These are phyloP conservation scores for Lentinula novae-zelandiae DNA, from an alignment of 1,284 basidiomycete genomes.

Conservation along the genomic window DNA sequence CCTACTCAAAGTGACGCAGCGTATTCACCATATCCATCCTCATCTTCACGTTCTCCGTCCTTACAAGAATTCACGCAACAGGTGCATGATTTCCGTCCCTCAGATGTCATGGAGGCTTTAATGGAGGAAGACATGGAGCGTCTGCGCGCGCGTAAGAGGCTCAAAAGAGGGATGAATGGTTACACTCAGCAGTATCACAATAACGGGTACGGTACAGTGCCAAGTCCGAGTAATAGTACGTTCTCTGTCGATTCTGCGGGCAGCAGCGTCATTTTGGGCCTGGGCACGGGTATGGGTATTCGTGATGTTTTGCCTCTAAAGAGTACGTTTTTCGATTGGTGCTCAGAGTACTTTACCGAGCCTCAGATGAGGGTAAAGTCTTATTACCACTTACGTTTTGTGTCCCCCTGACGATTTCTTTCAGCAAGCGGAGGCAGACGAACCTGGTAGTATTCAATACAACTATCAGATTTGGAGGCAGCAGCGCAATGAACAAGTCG, in stretches of 20 bases:
- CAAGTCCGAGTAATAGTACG: slow-evolving; percentile 69
- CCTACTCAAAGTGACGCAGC: slow-evolving; percentile 2
- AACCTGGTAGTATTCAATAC: slow-evolving; percentile 91
- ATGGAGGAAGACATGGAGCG: slow-evolving; percentile 92
- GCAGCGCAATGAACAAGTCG: slow-evolving; percentile 83
- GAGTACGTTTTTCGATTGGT: slow-evolving; percentile 94
- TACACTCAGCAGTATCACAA: slow-evolving; percentile 22
- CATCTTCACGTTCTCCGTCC: slow-evolving; percentile 23
- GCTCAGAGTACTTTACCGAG: slow-evolving; percentile 96
- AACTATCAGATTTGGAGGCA: slow-evolving; percentile 97
- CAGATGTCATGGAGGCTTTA: slow-evolving; percentile 80
- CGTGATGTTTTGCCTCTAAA: slow-evolving; percentile 82
- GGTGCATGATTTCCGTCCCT: slow-evolving; percentile 55
- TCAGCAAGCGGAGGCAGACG: slow-evolving; percentile 91
- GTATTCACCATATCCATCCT: slow-evolving; percentile 25
- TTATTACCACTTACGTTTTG: slow-evolving; percentile 8
- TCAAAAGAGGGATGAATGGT: slow-evolving; percentile 35
- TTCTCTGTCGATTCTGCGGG: slow-evolving; percentile 66
- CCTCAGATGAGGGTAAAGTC: slow-evolving; percentile 90
- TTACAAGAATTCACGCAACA: slow-evolving; percentile 18
- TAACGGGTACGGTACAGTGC: slow-evolving; percentile 31
- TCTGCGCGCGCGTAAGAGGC: slow-evolving; percentile 63
- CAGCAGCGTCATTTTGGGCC: slow-evolving; percentile 64
- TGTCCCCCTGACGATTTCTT: slow-evolving; percentile 10
- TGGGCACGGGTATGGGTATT: slow-evolving; percentile 70